Base-by-base conservation (phyloP, 2,329 filamentous ascomycete species). In the Ophiosphaerella herpotricha region DNA sequence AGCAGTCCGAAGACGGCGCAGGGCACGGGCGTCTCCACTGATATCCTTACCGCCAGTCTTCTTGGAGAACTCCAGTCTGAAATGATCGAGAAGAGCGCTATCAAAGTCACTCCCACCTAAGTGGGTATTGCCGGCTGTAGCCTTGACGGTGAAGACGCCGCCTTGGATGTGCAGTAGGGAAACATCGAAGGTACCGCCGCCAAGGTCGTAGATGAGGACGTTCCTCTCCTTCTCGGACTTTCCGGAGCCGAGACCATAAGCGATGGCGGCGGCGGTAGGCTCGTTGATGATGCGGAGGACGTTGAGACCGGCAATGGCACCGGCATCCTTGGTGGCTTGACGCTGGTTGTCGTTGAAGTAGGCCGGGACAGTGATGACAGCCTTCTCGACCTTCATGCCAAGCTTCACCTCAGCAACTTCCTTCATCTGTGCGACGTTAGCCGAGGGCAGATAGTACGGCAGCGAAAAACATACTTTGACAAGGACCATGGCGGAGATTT, bases 341-440 rank as follows among this genome's bases (percentile, higher is more conserved):
- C 94, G 89, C 84, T 99, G 94, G 85, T 96, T 96, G 87, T 99
- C 94, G 85, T 97, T 97, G 90, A 99, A 99, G 86, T 99, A 99
- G 75, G 94, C 94, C 51, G 94, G 94, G 52, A 97, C 94, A 57
- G 94, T 99, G 78, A 99, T 92, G 77, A 99, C 94, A 61, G 94
- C 94, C 87, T 97, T 97, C 81, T 94, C 87, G 72, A 97, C 92
- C 83, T 94, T 96, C 88, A 95, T 96, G 79, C 91, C 94, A 70
- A 99, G 87, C 86, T 99, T 97, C 78, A 84, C 85, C 85, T 99
- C 94, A 72, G 94, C 94, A 76, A 97, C 91, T 81, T 99, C 94
- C 85, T 96, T 96, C 93, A 97, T 97, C 93, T 96, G 71, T 59
- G 21, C 24, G 32, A 45, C 47, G 38, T 54, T 43, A 64, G 59